Evolutionary conservation across 352 stramenopile species (phyloP), one percentile per base, ranked within the genome.

Genomic region (Pythium graminicola): DNA sequence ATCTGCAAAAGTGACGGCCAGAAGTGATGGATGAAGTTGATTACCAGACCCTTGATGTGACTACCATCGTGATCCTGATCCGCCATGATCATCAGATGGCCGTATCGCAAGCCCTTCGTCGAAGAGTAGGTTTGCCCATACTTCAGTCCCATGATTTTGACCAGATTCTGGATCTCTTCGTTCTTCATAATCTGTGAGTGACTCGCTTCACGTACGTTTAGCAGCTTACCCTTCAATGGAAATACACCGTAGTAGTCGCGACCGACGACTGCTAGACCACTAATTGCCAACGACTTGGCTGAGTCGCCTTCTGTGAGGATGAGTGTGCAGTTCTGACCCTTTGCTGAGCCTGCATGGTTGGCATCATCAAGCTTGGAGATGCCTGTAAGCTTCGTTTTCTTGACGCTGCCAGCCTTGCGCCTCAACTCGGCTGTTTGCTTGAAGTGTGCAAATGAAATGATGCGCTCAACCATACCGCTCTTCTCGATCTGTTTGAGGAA

Each of bases 191-290:
- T 89, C 61, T 99, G 93, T 4, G 76, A 69, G 60, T 98, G 85
- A n/a, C 84, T 96, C 29, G 97, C 96, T 83, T 99, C 97, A 17
- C 97, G 95, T 27, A 99, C 97, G 65, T 99, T 99, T 16, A 99
- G 72, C 41, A 98, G 88, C 69, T 99, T 99, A 27, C 97, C 97
- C 28, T 92, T 82, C 9, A 99, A 68, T 4, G 97, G 97, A 67
- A 99, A 99, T 1, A 99, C 96, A 35, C 97, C 97, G 62, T 97
- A 99, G 35, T 95, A 83, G 54, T 99, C 92, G 51, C 97, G 73
- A 5, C 97, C 95, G 40, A 99, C 90, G 10, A 99, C 89, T 23
- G 93, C 81, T 4, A 99, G 70, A 26, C 96, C 97, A 38, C 91
- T 93, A n/a, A 99, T 93, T 17, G 96, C 96, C 17, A 98, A 72